Base-by-base conservation (phyloP, 805 yeast genomes). In the Citeromyces matritensis region DNA sequence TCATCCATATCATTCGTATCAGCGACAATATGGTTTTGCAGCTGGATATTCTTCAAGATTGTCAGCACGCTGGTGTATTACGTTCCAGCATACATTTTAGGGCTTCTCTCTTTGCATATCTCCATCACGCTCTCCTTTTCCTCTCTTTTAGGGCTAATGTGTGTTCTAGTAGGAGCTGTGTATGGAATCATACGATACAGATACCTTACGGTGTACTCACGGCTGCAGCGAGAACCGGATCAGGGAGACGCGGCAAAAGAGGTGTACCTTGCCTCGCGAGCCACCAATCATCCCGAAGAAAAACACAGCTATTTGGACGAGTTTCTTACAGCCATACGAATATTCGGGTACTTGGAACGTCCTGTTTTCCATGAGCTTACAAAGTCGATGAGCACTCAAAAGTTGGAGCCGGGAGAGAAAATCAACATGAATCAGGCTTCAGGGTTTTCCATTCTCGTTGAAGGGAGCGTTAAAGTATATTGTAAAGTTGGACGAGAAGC, bases 361-460 rank as follows among this genome's bases (percentile, higher is more conserved):
- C 79, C 82, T 2, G 95, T 88, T 1, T 86, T 88, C 51, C 93
- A 86, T 47, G 97, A 86, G 44, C 64, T 88, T 42, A 86, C 97
- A 3, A 77, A 81, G 46, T 79, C 79, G 37, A 84, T 88, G 83
- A 82, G 82, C 33, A 88, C 97, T 1, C 84, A 83, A 46, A 78
- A 81, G 37, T 49, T 88, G 25, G 74, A 74, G 17, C 65, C 69
- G 4, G 88, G 83, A 24, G 97, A 88, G 47, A 64, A 79, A 7
- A 55, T 91, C 23, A 63, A 73, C 30, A 53, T 88, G 26, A 83
- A 80, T 37, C 82, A 78, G 32, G 67, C 73, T 5, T 32, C 37
- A 9, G 97, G 97, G 1, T 86, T 91, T 44, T 74, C 91, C 24
- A 80, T 91, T 28, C 94, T 88, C 14, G 94, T 86, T 1, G 96